Percentiles rank a stretch among this genome's conserved stretches.
Evolutionary conservation across 441 rosid species (phyloP).

Genomic region (Gossypium aridum): DNA sequence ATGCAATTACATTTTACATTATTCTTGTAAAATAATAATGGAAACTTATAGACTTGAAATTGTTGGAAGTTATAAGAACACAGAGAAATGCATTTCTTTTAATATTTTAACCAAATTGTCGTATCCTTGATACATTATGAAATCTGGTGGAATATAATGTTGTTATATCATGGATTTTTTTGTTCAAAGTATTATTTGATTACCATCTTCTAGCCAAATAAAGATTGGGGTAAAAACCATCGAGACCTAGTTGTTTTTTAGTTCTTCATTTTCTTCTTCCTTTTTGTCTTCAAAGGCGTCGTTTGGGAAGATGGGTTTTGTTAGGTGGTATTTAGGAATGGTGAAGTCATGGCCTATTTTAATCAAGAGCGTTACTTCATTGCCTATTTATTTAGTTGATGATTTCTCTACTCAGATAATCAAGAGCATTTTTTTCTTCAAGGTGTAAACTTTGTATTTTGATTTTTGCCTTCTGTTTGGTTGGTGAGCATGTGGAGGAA

Average conservation of each 20-base stretch:
- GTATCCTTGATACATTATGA: background rate
- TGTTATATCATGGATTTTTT: background rate
- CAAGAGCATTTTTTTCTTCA: background rate
- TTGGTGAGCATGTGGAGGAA: slow-evolving; percentile 1
- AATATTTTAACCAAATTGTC: background rate
- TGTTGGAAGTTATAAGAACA: background rate
- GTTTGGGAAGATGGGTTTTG: slow-evolving; percentile 34
- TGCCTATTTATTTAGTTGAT: slow-evolving; percentile 65
- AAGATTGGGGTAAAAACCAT: background rate
- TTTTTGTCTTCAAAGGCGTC: slow-evolving; percentile 18
- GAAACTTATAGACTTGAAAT: background rate
- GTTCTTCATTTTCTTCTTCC: slow-evolving; percentile 25
- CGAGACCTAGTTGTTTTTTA: background rate
- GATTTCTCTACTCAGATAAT: slow-evolving; percentile 93
- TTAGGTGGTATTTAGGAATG: slow-evolving; percentile 82
- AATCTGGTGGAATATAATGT: background rate
- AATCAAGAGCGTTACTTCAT: slow-evolving; percentile 61
- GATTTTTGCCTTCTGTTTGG: background rate
- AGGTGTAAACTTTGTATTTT: background rate
- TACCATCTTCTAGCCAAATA: background rate
- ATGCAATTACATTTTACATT: background rate
- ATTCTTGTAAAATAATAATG: background rate
- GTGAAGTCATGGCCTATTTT: slow-evolving; percentile 70
- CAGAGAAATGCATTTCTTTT: background rate
- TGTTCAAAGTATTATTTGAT: background rate